Evolutionary conservation across 768 basidiomycete species (phyloP).

Genomic region (Boletus bicolor): DNA sequence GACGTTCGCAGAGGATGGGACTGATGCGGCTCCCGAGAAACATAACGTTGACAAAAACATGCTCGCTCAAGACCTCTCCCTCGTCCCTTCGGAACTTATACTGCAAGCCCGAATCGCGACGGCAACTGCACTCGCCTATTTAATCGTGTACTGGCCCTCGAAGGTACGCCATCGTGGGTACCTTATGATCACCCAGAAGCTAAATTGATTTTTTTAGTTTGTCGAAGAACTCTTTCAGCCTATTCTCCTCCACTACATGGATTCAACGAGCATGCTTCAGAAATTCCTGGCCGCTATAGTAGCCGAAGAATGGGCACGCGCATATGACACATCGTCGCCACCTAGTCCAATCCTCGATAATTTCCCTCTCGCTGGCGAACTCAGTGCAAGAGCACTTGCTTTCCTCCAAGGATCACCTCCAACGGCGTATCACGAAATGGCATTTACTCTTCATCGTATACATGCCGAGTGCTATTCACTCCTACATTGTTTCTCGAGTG

Average conservation of each 20-base stretch:
- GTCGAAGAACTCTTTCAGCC: slow-evolving; percentile 71
- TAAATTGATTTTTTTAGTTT: slow-evolving; percentile 23
- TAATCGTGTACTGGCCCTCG: slow-evolving; percentile 66
- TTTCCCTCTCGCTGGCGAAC: slow-evolving; percentile 59
- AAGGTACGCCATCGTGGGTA: slow-evolving; percentile 38
- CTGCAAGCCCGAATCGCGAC: slow-evolving; percentile 77
- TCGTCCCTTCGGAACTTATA: slow-evolving; percentile 73
- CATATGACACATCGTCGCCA: slow-evolving; percentile 39
- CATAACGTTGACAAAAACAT: slow-evolving; percentile 98
- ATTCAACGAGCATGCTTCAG: slow-evolving; percentile 89
- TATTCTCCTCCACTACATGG: slow-evolving; percentile 74
- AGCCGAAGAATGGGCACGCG: slow-evolving; percentile 87
- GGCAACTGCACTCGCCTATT: slow-evolving; percentile 70
- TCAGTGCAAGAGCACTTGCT: slow-evolving; percentile 63
- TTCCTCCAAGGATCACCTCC: slow-evolving; percentile 78
- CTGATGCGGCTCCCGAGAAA: slow-evolving; percentile 49
- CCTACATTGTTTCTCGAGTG: slow-evolving; percentile 77
- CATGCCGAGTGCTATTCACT: slow-evolving; percentile 76
- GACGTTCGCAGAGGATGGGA: slow-evolving; percentile 45
- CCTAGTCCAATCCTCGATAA: slow-evolving; percentile 47
- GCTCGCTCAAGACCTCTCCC: slow-evolving; percentile 82
- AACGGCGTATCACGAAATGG: slow-evolving; percentile 88
- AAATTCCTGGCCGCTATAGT: slow-evolving; percentile 82
- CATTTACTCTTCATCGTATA: slow-evolving; percentile 73
- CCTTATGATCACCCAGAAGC: background rate